Percentiles rank a stretch among this genome's conserved stretches.
Conservation (phyloP, 2,329 filamentous ascomycete genomes). For the Trichoderma sp. region DNA sequence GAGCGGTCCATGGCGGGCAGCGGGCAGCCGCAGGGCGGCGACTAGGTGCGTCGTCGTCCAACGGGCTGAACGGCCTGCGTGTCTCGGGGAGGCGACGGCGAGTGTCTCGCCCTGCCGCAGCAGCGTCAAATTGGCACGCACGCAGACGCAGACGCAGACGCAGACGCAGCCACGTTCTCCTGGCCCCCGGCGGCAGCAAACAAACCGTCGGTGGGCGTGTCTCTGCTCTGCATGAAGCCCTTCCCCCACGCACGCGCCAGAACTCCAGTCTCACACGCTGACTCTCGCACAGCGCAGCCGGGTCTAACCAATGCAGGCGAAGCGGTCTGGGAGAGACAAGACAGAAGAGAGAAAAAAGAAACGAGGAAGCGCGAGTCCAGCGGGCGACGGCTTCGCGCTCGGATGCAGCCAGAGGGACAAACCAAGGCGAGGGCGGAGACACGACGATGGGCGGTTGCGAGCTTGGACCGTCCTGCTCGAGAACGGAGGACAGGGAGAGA, state of each 20-base stretch:
- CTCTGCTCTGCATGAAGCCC: neutral
- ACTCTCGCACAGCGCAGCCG: neutral
- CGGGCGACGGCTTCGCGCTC: constrained; percentile 14
- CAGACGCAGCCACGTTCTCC: constrained; percentile 13
- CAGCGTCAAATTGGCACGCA: constrained; percentile 20
- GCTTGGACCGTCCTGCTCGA: constrained; percentile 18
- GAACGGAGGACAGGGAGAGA: constrained; percentile 12
- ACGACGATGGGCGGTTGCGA: constrained; percentile 1
- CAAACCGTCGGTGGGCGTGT: constrained; percentile 10
- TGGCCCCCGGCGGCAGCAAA: constrained; percentile 18
- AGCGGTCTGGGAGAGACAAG: neutral
- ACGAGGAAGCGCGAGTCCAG: neutral
- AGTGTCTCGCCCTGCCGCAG: constrained; percentile 21
- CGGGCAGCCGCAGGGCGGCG: constrained; percentile 25
- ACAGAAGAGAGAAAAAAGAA: neutral
- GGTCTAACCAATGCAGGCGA: constrained; percentile 1
- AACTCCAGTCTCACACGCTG: neutral
- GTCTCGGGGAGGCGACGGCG: neutral
- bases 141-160: neutral
- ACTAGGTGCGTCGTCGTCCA: neutral
- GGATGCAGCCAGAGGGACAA: constrained; percentile 10
- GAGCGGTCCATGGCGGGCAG: constrained; percentile 37
- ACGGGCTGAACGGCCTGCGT: neutral
- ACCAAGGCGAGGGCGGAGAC: constrained; percentile 3
- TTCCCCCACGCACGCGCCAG: constrained; percentile 15